Percentiles rank a stretch among this genome's conserved stretches.
Evolutionary conservation across 768 basidiomycete species (phyloP).

Genomic region (Sporobolomyces phaffii): DNA sequence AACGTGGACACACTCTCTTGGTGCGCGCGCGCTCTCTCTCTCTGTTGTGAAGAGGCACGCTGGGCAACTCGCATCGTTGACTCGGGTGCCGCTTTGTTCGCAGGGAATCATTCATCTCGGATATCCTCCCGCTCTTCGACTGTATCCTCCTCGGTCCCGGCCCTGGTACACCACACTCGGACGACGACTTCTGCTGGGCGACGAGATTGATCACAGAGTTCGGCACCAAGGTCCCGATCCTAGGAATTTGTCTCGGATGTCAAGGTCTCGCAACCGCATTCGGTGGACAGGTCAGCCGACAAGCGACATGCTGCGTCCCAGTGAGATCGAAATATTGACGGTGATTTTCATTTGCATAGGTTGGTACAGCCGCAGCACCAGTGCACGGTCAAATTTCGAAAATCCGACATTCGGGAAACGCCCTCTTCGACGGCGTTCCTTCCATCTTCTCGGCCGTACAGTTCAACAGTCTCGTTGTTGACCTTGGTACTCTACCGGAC

Average conservation of each 20-base stretch:
- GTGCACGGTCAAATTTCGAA: slow-evolving; percentile 32
- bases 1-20: slow-evolving; percentile 33
- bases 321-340: too few species aligned
- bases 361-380: slow-evolving; percentile 10
- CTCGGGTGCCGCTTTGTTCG: too few species aligned
- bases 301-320: too few species aligned
- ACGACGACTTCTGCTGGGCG: slow-evolving; percentile 35
- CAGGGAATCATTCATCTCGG: slow-evolving; percentile 30
- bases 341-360: neutral
- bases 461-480: slow-evolving; percentile 36
- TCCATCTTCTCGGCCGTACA: slow-evolving; percentile 20
- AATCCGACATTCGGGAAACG: slow-evolving; percentile 1
- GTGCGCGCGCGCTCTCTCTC: too few species aligned
- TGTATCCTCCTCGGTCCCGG: slow-evolving; percentile 37
- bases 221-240: slow-evolving; percentile 26
- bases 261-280: slow-evolving; percentile 38
- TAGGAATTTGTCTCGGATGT: slow-evolving; percentile 35
- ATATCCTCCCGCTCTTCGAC: slow-evolving; percentile 26
- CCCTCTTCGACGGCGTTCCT: slow-evolving; percentile 24
- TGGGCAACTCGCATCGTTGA: neutral
- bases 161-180: slow-evolving; percentile 27
- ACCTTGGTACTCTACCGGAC: neutral
- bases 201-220: slow-evolving; percentile 19
- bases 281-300: slow-evolving; percentile 13
- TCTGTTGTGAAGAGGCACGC: too few species aligned